These are phyloP conservation scores for Clarireedia homoeocarpa DNA, from an alignment of 2,329 filamentous ascomycete species.

Conservation along the genomic window DNA sequence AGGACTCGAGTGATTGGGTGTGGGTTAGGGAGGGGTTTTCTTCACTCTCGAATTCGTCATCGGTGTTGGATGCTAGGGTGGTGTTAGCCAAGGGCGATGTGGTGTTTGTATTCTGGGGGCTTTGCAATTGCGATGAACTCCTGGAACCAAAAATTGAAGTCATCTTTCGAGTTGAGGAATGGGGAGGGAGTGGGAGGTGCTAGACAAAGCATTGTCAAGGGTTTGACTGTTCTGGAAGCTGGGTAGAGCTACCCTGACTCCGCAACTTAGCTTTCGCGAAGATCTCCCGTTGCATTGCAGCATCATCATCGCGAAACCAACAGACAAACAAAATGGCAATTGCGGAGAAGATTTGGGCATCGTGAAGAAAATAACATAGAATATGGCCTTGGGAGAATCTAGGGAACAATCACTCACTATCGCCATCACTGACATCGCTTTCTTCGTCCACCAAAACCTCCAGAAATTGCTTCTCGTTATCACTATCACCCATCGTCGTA, in stretches of 20 bases:
- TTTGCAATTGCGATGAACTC: neutral
- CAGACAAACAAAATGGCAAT: neutral
- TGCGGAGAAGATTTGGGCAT: neutral
- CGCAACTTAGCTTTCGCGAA: too few species aligned
- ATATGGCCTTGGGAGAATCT: neutral
- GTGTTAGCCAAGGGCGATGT: neutral
- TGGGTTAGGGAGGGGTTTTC: neutral
- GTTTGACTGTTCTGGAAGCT: neutral
- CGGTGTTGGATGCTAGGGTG: neutral
- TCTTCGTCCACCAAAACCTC: neutral
- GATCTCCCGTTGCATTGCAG: too few species aligned
- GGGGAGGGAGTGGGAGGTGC: neutral
- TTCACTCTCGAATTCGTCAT: neutral
- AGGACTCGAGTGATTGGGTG: neutral
- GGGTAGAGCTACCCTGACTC: too few species aligned
- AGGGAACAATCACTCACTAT: neutral
- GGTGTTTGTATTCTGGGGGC: neutral
- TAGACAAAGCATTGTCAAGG: neutral
- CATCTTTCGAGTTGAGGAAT: neutral
- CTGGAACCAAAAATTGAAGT: slow-evolving; percentile 8
- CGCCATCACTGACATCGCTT: neutral
- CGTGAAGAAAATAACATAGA: neutral
- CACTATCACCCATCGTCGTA: neutral
- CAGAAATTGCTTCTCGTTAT: neutral
- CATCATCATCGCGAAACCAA: too few species aligned